These are phyloP conservation scores for Jamesozyma piceae DNA, from an alignment of 805 yeast genomes.

Conservation along the genomic window DNA sequence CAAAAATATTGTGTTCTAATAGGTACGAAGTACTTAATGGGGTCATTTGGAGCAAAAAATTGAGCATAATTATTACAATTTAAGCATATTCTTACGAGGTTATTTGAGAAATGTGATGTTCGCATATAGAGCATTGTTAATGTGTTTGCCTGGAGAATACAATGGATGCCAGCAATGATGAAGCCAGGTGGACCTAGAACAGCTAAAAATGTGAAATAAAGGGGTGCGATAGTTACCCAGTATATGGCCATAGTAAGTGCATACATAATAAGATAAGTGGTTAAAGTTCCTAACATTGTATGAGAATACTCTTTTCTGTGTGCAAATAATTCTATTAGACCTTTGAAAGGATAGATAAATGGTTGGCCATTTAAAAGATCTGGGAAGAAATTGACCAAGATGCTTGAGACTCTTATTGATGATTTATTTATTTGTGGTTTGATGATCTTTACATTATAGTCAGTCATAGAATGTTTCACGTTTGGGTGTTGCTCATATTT, in stretches of 20 bases:
- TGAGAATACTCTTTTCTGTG: conserved; percentile 11
- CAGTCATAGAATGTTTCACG: conserved; percentile 7
- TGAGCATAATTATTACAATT: conserved; percentile 7
- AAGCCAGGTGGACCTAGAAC: conserved; percentile 26
- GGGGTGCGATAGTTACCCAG: conserved; percentile 26
- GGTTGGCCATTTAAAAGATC: conserved; percentile 18
- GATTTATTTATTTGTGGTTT: conserved; percentile 9
- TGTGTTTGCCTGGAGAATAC: conserved; percentile 24
- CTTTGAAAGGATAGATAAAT: conserved; percentile 21
- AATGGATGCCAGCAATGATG: conserved; percentile 22
- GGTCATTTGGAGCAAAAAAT: conserved; percentile 6
- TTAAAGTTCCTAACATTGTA: conserved; percentile 7
- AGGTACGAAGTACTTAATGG: conserved; percentile 25
- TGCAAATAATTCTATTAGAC: conserved; percentile 13
- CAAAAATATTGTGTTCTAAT: conserved; percentile 21
- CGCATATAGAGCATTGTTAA: conserved; percentile 28
- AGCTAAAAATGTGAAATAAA: conserved; percentile 21
- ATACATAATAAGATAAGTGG: conserved; percentile 15
- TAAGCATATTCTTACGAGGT: conserved; percentile 11
- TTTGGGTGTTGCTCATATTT: conserved; percentile 15
- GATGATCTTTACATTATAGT: conserved; percentile 10
- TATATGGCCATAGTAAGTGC: conserved; percentile 16
- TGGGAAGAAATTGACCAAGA: conserved; percentile 16
- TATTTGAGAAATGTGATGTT: conserved; percentile 18
- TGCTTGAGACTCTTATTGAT: conserved; percentile 7